Evolutionary conservation across 441 rosid species (phyloP).

Genomic region (Arabidopsis lyrata): DNA sequence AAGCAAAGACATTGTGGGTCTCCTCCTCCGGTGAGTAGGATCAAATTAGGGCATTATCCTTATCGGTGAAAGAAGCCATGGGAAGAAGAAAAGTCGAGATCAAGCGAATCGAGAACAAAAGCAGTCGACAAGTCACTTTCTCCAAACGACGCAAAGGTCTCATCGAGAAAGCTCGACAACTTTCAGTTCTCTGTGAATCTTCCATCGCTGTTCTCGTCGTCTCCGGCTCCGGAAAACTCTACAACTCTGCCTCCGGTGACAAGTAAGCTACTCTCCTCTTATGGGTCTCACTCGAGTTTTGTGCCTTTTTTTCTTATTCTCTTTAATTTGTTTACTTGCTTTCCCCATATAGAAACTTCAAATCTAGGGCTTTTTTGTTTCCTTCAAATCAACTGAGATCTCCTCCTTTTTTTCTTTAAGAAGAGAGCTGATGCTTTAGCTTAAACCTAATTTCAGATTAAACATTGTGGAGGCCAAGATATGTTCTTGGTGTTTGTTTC

Average conservation of each 20-base stretch:
- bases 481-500: constrained; percentile 20
- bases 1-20: background rate
- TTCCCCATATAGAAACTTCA: constrained; percentile 12
- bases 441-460: constrained; percentile 27
- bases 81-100: constrained; percentile 60
- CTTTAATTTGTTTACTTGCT: background rate
- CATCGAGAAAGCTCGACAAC: constrained; percentile 42
- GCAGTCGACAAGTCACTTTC: constrained; percentile 61
- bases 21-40: background rate
- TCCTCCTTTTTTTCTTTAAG: background rate
- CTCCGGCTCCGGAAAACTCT: constrained; percentile 65
- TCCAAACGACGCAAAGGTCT: constrained; percentile 55
- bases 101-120: constrained; percentile 63
- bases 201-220: constrained; percentile 68
- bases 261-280: constrained; percentile 22
- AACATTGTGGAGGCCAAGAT: constrained; percentile 15
- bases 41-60: constrained; percentile 27
- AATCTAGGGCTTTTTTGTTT: constrained; percentile 36
- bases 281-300: background rate
- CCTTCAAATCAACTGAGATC: constrained; percentile 22
- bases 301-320: background rate
- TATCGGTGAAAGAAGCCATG: constrained; percentile 42
- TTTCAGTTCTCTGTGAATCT: constrained; percentile 44
- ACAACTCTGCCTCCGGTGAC: constrained; percentile 50
- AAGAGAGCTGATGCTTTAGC: constrained; percentile 2